phyloP scores from a whole-genome alignment of 2,329 filamentous ascomycete species.

The Aureobasidium uvarum region DNA sequence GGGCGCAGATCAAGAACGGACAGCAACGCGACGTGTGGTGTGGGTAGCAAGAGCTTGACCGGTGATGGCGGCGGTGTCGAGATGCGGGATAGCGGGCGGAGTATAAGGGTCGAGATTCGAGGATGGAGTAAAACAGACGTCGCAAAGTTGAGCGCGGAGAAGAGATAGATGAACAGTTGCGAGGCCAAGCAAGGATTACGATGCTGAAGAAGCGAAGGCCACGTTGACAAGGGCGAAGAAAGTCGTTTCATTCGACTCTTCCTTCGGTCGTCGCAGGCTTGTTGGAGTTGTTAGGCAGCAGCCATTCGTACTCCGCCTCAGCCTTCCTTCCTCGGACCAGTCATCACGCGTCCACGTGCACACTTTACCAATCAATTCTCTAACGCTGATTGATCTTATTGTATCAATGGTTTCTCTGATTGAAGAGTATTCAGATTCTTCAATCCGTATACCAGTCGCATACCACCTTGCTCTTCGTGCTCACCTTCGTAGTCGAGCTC shows the following conservation, averaged over 20 bases:
- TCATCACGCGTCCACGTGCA: conserved; percentile 18
- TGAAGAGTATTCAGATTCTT: neutral
- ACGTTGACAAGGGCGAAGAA: conserved; percentile 18
- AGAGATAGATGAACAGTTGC: conserved; percentile 16
- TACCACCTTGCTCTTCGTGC: neutral
- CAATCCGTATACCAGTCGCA: neutral
- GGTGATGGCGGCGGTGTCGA: conserved; percentile 21
- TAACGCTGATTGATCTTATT: neutral
- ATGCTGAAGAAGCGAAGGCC: conserved; percentile 16
- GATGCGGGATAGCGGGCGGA: conserved; percentile 7
- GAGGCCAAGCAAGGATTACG: conserved; percentile 18
- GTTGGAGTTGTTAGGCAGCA: neutral
- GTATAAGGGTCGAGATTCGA: neutral
- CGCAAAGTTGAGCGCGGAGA: neutral
- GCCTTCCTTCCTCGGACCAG: neutral
- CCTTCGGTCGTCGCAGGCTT: conserved; percentile 12
- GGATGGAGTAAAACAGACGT: conserved; percentile 12
- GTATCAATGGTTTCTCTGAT: neutral
- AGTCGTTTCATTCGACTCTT: neutral
- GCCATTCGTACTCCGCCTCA: conserved; percentile 21
- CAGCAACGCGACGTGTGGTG: conserved; percentile 7
- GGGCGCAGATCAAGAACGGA: neutral
- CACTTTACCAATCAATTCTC: neutral
- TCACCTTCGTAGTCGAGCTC: neutral
- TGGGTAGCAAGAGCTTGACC: conserved; percentile 9